Percentiles rank a stretch among this genome's conserved stretches.
These are phyloP conservation scores for Termitomyces heimii DNA, from an alignment of 768 basidiomycete genomes.

Conservation along the genomic window DNA sequence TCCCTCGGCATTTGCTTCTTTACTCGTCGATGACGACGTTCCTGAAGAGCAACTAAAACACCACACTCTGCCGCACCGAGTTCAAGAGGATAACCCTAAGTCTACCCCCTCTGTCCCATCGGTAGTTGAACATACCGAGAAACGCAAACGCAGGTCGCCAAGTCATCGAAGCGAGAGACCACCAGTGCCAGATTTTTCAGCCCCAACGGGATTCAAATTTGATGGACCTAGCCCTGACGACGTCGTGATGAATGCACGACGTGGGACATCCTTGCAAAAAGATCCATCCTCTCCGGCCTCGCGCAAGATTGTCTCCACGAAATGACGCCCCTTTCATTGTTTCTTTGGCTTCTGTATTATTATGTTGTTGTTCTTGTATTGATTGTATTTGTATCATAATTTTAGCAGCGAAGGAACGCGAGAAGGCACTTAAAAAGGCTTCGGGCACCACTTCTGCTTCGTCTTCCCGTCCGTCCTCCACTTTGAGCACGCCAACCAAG, in stretches of 20 bases:
- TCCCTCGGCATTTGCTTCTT: constrained; percentile 72
- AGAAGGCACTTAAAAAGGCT: constrained; percentile 59
- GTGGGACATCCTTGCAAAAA: constrained; percentile 55
- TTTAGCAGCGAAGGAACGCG: constrained; percentile 75
- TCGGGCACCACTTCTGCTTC: constrained; percentile 33
- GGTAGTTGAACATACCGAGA: constrained; percentile 13
- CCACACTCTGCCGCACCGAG: constrained; percentile 20
- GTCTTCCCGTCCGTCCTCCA: constrained; percentile 41
- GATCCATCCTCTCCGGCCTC: constrained; percentile 13
- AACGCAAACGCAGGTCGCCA: constrained; percentile 18
- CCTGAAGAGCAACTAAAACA: constrained; percentile 30
- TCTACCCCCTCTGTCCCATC: constrained; percentile 6
- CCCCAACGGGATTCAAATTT: constrained; percentile 52
- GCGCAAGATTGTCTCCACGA: constrained; percentile 19
- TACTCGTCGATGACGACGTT: constrained; percentile 54
- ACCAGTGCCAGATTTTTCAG: constrained; percentile 29
- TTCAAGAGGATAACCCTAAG: constrained; percentile 20
- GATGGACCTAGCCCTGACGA: constrained; percentile 92
- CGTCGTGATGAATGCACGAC: constrained; percentile 73
- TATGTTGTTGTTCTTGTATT: constrained; percentile 24
- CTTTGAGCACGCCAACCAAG: constrained; percentile 35
- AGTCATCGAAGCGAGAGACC: constrained; percentile 18
- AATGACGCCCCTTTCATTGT: constrained; percentile 13
- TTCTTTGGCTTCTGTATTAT: constrained; percentile 17
- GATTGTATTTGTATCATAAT: constrained; percentile 31